Conservation (phyloP, 805 yeast species). For the Candida lessepsii region DNA sequence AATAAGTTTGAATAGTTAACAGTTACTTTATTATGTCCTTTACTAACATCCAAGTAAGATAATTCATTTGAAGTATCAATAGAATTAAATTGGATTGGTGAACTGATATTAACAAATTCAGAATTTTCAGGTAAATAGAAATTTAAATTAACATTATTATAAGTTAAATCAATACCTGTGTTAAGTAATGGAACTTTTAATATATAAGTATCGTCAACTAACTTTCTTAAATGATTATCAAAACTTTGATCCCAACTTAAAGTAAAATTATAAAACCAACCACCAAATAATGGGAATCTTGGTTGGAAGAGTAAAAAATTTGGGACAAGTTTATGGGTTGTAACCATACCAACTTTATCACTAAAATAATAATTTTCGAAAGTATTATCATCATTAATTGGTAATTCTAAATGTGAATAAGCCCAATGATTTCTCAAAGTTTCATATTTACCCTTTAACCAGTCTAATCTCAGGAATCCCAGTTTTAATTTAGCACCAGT, state of each 20-base stretch:
- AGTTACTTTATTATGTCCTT: slow-evolving; percentile 76
- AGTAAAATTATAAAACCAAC: slow-evolving; percentile 94
- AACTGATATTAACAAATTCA: slow-evolving; percentile 49
- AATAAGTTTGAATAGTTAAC: slow-evolving; percentile 59
- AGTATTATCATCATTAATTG: slow-evolving; percentile 39
- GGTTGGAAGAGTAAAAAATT: slow-evolving; percentile 65
- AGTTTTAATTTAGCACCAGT: slow-evolving; percentile 64
- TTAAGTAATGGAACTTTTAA: slow-evolving; percentile 69
- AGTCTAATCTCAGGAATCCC: slow-evolving; percentile 81
- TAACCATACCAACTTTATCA: slow-evolving; percentile 91
- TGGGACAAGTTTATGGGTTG: slow-evolving; percentile 57
- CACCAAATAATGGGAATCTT: slow-evolving; percentile 93
- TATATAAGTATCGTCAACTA: slow-evolving; percentile 47
- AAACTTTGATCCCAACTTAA: slow-evolving; percentile 84
- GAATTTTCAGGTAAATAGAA: slow-evolving; percentile 90
- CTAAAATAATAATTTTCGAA: slow-evolving; percentile 67
- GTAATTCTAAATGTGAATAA: slow-evolving; percentile 58
- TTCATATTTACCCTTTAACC: slow-evolving; percentile 57
- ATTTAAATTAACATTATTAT: slow-evolving; percentile 57
- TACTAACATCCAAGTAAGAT: slow-evolving; percentile 69
- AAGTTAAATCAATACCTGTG: slow-evolving; percentile 69
- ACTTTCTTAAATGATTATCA: slow-evolving; percentile 47
- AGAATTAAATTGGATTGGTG: slow-evolving; percentile 49
- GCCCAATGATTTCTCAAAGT: slow-evolving; percentile 53
- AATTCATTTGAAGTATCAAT: slow-evolving; percentile 35